A percentile compares a stretch with the other conserved stretches of the same genome.
These are phyloP conservation scores for Rosa hybrid DNA, from an alignment of 331 rosid genomes.

Conservation along the genomic window DNA sequence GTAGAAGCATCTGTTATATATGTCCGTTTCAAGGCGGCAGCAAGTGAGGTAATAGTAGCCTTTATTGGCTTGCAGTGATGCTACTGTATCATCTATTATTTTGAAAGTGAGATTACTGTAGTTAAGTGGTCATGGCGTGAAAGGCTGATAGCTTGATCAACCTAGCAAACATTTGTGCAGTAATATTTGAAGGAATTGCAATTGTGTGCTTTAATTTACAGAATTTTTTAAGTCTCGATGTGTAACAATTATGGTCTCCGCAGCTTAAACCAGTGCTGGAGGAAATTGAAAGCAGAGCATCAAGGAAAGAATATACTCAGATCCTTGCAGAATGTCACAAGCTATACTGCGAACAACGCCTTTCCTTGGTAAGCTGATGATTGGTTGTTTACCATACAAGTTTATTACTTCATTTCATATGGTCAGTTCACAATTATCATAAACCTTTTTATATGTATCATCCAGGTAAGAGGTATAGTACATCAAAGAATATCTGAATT, in stretches of 20 bases:
- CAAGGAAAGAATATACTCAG: slow-evolving; percentile 91
- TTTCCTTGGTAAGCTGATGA: slow-evolving; percentile 78
- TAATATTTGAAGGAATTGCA: background rate
- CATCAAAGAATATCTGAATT: slow-evolving; percentile 89
- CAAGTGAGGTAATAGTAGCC: slow-evolving; percentile 71
- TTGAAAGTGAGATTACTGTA: slow-evolving; percentile 14
- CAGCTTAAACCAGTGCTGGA: slow-evolving; percentile 90
- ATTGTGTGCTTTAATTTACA: slow-evolving; percentile 9
- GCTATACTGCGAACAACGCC: slow-evolving; percentile 90
- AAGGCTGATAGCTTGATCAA: slow-evolving; percentile 4
- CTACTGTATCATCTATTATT: slow-evolving; percentile 6
- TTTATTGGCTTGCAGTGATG: slow-evolving; percentile 23
- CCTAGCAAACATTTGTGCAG: slow-evolving; percentile 10
- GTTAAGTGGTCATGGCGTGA: background rate
- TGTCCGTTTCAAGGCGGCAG: slow-evolving; percentile 98
- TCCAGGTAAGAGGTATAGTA: slow-evolving; percentile 83
- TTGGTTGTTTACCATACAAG: slow-evolving; percentile 35
- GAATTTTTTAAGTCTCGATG: slow-evolving; percentile 13
- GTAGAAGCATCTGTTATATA: slow-evolving; percentile 95
- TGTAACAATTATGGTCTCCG: slow-evolving; percentile 38
- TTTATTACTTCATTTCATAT: slow-evolving; percentile 13
- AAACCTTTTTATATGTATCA: slow-evolving; percentile 27
- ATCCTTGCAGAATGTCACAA: slow-evolving; percentile 89
- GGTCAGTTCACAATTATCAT: slow-evolving; percentile 29
- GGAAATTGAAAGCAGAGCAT: slow-evolving; percentile 93